Base-by-base conservation (phyloP, 2,329 filamentous ascomycete genomes). In the Aureobasidium leucospermi region DNA sequence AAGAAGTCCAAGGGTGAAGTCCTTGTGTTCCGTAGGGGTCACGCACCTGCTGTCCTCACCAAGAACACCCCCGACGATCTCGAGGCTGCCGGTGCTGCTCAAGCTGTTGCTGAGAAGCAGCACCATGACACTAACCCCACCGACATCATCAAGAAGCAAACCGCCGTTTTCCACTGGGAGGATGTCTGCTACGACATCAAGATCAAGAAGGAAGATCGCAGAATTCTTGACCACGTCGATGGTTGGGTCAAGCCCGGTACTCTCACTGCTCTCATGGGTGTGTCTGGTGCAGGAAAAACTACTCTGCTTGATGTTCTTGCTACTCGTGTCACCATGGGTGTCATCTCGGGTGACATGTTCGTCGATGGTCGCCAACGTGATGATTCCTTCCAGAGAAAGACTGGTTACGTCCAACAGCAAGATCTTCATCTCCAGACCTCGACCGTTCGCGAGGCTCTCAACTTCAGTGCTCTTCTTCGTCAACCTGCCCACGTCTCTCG, bases 371-470 rank as follows among this genome's bases (percentile, higher is more conserved):
- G 78, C 39, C 85, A 83, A 31, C 84, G 89, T 48, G 90, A 95
- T 65, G 80, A 81, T 45, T 90, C 88, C 0, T 96, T 96, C 81
- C 91, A 96, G 73, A 87, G 91, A 64, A 94, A 93, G 76, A 95
- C 90, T 0, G 91, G 91, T 51, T 96, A 96, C 66, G 91, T 92
- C 38, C 90, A 96, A 70, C 92, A 96, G 71, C 90, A 96, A 71
- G 92, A 96, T 81, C 80, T 96, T 13, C 92, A 96, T 70, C 79
- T 95, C 45, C 80, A 86, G 48, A 96, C 90, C 0, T 85, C 86
- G 0, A 96, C 92, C 0, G 91, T 96, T 41, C 86, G 92, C 62
- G 92, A 96, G 74, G 90, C 91, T 8, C 80, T 97, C 36, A 84
- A 84, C 67, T 96, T 96, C 74, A 91, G 86, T 67, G 92, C 92